phyloP scores from a whole-genome alignment of 2,329 filamentous ascomycete genomes.

The Ilyonectria robusta region DNA sequence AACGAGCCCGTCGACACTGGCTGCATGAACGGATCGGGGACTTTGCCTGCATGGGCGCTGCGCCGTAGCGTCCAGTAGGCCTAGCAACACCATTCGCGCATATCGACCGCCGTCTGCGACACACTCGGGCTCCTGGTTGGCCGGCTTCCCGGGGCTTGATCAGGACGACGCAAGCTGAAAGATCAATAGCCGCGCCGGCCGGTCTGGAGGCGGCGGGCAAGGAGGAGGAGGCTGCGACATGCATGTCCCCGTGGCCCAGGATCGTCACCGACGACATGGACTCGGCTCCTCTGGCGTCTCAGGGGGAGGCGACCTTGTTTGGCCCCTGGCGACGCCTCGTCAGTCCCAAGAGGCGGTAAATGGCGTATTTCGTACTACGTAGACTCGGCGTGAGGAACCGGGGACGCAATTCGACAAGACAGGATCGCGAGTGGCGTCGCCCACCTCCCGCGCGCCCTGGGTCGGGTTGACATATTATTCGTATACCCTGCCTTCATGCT shows the following conservation, averaged over 20 bases:
- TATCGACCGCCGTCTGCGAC: neutral
- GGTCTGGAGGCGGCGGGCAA: neutral
- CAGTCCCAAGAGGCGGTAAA: neutral
- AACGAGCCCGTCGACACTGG: conserved; percentile 4
- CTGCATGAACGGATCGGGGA: conserved; percentile 30
- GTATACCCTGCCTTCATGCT: conserved; percentile 8
- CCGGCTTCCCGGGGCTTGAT: conserved; percentile 1
- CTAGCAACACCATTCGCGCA: conserved; percentile 5
- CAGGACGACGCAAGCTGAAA: conserved; percentile 18
- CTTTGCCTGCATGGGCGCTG: conserved; percentile 19
- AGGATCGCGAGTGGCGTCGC: conserved; percentile 11
- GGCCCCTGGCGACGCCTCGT: conserved; percentile 21
- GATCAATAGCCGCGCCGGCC: neutral
- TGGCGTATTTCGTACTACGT: neutral
- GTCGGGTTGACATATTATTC: conserved; percentile 16
- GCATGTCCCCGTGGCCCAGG: conserved; percentile 35
- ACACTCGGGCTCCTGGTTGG: neutral
- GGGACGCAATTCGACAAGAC: conserved; percentile 1
- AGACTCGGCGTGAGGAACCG: neutral
- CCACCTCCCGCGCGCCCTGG: conserved; percentile 8
- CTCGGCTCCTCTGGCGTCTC: conserved; percentile 42
- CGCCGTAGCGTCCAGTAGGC: neutral
- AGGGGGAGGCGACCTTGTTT: conserved; percentile 28
- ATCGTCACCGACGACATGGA: conserved; percentile 45
- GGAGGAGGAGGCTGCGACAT: conserved; percentile 32